A percentile compares a stretch with the other conserved stretches of the same genome.
These are phyloP conservation scores for Suillus placidus DNA, from an alignment of 768 basidiomycete species.

Conservation along the genomic window DNA sequence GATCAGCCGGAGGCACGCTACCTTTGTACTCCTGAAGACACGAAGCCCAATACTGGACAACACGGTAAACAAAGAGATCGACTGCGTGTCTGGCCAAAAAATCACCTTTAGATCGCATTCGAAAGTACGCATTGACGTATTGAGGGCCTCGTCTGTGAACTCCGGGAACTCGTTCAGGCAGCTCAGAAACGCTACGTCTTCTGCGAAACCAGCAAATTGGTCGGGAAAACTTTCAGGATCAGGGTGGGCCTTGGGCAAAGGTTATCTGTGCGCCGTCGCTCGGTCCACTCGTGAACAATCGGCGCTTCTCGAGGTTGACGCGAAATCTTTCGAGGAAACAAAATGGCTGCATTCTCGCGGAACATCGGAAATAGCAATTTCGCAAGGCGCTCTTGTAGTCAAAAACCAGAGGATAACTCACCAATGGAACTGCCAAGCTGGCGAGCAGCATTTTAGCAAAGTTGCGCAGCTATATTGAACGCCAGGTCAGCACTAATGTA, in stretches of 20 bases:
- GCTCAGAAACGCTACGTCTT: constrained; percentile 54
- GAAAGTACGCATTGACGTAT: constrained; percentile 51
- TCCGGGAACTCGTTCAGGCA: constrained; percentile 61
- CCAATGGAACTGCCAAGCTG: constrained; percentile 60
- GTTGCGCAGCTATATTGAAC: constrained; percentile 44
- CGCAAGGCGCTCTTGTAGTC: constrained; percentile 51
- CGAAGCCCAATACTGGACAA: constrained; percentile 55
- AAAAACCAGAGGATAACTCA: constrained; percentile 55
- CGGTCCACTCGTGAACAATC: constrained; percentile 40
- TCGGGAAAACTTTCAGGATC: constrained; percentile 52
- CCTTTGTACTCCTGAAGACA: constrained; percentile 52
- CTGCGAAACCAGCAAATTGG: constrained; percentile 49
- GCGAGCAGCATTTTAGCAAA: constrained; percentile 60
- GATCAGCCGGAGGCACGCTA: constrained; percentile 19
- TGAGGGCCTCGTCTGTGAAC: constrained; percentile 55
- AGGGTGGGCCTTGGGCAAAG: constrained; percentile 40
- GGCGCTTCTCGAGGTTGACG: constrained; percentile 41
- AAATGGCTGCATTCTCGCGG: constrained; percentile 55
- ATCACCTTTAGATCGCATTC: constrained; percentile 53
- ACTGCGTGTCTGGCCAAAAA: constrained; percentile 1
- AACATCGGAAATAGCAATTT: constrained; percentile 54
- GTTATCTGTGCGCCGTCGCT: constrained; percentile 30
- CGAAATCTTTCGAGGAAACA: constrained; percentile 51
- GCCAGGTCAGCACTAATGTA: constrained; percentile 31
- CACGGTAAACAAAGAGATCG: constrained; percentile 8